Evolutionary conservation across 306 rosid species (phyloP), one percentile per base, ranked within the genome.

Genomic region (Carpinus viminea): DNA sequence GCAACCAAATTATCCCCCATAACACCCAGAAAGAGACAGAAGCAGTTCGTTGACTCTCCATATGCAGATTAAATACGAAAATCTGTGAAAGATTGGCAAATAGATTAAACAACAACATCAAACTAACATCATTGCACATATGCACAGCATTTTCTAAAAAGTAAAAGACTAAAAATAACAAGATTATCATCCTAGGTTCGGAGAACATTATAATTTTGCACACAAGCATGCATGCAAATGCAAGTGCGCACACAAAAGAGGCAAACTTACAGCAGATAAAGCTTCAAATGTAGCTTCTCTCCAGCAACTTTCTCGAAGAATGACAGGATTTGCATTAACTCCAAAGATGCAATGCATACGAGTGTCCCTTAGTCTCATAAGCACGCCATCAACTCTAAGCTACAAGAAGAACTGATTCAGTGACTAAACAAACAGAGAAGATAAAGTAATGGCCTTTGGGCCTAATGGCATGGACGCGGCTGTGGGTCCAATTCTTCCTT

Each of bases 341-440:
- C 83, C 88, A 85, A 91, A 95, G 77, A 89, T 70, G 81, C 92
- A 95, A 84, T 95, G 98, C 93, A 95, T 80, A 24, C 97, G 98
- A 76, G 98, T 95, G 70, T 95, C 98, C 80, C 99, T 89, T 78
- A 95, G 80, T 85, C 99, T 90, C 91, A 95, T 90, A 77, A 95
- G 87, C 75, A 91, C 96, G 31, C 99, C 98, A 82, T 95, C 99
- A 82, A 95, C 99, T 88, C 98, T 90, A 73, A 95, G 99, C 99
- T 93, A 88, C 62, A 85, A 75, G 61, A 89, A 76, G 53, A 81
- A 70, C 62, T 10, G 46, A 60, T 24, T 76, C 61, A 66, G 74
- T 36, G 69, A 83, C 65, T 79, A 57, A 68, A 77, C 12, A 70
- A 75, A n/a, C 74, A 68, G 47, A 36, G 48, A 64, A 64, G 20